A percentile compares a stretch with the other conserved stretches of the same genome.
Conservation (phyloP, 2,329 filamentous ascomycete genomes). For the Albophoma yamanashiensis region DNA sequence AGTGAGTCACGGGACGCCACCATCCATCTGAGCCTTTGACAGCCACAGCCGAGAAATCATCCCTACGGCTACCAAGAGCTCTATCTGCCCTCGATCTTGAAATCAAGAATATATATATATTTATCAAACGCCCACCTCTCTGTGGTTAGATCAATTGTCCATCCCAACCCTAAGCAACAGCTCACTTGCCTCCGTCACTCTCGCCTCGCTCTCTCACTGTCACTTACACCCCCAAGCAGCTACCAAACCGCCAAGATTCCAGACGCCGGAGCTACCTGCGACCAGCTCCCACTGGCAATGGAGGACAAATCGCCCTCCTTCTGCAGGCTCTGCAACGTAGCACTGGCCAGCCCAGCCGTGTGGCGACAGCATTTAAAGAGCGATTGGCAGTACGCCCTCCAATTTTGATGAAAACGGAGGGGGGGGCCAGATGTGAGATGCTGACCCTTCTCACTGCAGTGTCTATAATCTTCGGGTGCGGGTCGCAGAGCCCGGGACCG, state of each 20-base stretch:
- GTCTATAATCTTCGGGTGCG: slow-evolving; percentile 13
- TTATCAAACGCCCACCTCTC: neutral
- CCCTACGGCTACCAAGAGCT: neutral
- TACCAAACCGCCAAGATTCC: neutral
- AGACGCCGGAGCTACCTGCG: neutral
- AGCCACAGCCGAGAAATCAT: neutral
- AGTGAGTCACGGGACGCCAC: neutral
- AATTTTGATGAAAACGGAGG: neutral
- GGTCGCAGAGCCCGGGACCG: slow-evolving; percentile 10
- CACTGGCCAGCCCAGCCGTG: neutral
- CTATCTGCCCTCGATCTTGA: neutral
- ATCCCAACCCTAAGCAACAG: neutral
- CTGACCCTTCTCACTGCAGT: slow-evolving; percentile 2
- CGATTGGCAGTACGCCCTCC: neutral
- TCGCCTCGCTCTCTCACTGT: neutral
- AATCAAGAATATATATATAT: neutral
- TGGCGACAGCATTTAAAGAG: neutral
- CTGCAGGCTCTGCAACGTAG: neutral
- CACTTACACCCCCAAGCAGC: neutral
- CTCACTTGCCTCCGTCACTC: neutral
- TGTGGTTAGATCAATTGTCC: neutral
- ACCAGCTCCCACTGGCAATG: neutral
- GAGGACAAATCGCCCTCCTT: neutral
- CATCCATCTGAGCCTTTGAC: neutral
- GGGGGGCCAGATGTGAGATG: neutral